These are phyloP conservation scores for Rachicladosporium sp. DNA, from an alignment of 2,329 filamentous ascomycete species.

Conservation along the genomic window DNA sequence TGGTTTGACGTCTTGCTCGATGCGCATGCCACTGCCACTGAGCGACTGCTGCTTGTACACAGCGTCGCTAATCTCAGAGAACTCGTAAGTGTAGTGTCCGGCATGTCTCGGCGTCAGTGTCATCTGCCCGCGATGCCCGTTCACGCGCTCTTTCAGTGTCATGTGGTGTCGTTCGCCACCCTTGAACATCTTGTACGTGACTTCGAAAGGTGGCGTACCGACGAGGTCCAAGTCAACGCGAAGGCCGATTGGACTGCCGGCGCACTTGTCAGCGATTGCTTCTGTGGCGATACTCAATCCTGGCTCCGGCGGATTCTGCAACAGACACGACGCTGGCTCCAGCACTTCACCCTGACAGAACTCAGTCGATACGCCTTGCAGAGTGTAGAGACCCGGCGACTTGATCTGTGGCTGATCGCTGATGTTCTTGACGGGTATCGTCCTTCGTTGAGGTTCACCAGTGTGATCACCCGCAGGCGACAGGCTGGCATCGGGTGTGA, in stretches of 20 bases:
- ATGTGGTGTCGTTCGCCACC: constrained; percentile 41
- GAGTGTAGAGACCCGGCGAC: constrained; percentile 72
- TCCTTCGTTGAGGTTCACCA: constrained; percentile 44
- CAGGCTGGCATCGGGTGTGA: constrained; percentile 61
- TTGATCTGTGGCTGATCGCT: constrained; percentile 56
- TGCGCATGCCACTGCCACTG: constrained; percentile 19
- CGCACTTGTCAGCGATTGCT: constrained; percentile 87
- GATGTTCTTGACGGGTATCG: constrained; percentile 44
- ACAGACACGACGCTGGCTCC: constrained; percentile 84
- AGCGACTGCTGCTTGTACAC: constrained; percentile 62
- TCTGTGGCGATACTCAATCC: constrained; percentile 61
- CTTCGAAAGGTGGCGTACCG: constrained; percentile 81
- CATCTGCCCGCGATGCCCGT: constrained; percentile 69
- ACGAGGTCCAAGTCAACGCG: constrained; percentile 80
- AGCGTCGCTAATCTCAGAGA: constrained; percentile 66
- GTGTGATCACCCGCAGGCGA: constrained; percentile 59
- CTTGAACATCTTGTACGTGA: constrained; percentile 62
- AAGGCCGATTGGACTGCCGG: constrained; percentile 82
- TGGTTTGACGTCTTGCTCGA: constrained; percentile 88
- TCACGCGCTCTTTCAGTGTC: constrained; percentile 42
- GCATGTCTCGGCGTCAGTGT: constrained; percentile 71
- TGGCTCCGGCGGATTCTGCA: constrained; percentile 84
- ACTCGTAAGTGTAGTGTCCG: constrained; percentile 77
- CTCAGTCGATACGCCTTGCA: constrained; percentile 67
- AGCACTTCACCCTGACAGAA: constrained; percentile 79